Conservation (phyloP, 768 basidiomycete species). For the Phylloporus scabripes region DNA sequence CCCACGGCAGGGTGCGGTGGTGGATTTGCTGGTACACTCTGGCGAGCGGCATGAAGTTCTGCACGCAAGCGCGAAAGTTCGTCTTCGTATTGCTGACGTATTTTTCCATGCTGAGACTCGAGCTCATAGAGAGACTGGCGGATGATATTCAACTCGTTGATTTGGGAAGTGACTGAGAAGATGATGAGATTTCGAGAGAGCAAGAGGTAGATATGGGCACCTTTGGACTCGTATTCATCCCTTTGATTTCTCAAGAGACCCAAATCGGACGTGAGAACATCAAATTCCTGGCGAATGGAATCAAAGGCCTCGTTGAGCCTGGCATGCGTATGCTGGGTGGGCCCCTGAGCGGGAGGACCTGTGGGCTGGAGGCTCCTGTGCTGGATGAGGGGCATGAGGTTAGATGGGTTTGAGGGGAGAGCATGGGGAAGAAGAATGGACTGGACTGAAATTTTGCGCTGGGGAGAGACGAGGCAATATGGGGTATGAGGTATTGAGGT, state of each 20-base stretch:
- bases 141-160: slow-evolving; percentile 87
- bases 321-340: slow-evolving; percentile 35
- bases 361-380: slow-evolving; percentile 54
- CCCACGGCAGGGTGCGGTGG: slow-evolving; percentile 33
- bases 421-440: background rate
- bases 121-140: slow-evolving; percentile 89
- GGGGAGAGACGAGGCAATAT: slow-evolving; percentile 1
- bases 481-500: background rate
- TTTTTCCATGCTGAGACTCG: slow-evolving; percentile 81
- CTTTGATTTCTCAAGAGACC: slow-evolving; percentile 65
- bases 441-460: slow-evolving; percentile 23
- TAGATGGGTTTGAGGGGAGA: slow-evolving; percentile 9
- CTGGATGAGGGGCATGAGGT: slow-evolving; percentile 24
- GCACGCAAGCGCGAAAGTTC: slow-evolving; percentile 69
- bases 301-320: slow-evolving; percentile 79
- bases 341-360: slow-evolving; percentile 39
- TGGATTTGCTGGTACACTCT: slow-evolving; percentile 31
- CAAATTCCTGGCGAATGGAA: slow-evolving; percentile 78
- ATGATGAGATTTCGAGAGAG: slow-evolving; percentile 7
- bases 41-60: slow-evolving; percentile 55
- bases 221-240: slow-evolving; percentile 87
- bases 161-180: slow-evolving; percentile 64
- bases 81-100: slow-evolving; percentile 81
- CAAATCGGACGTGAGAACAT: slow-evolving; percentile 63
- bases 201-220: slow-evolving; percentile 35